Evolutionary conservation across 768 basidiomycete genomes (phyloP).

Genomic region (Collybia sp.): DNA sequence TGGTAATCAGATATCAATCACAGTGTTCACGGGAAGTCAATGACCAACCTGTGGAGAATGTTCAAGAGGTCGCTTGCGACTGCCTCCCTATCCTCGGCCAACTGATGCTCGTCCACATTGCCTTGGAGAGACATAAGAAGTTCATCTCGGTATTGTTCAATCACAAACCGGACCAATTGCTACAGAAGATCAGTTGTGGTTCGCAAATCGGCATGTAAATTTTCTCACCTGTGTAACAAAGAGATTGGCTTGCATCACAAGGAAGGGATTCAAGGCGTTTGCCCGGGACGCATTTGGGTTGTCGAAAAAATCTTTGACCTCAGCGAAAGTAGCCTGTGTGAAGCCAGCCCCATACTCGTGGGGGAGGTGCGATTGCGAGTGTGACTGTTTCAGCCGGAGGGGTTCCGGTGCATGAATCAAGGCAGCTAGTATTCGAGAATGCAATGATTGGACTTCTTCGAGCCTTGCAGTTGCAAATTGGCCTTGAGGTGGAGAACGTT

Average conservation of each 20-base stretch:
- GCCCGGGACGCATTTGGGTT: conserved; percentile 84
- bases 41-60: conserved; percentile 69
- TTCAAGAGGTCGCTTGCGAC: conserved; percentile 85
- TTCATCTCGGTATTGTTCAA: conserved; percentile 90
- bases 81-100: conserved; percentile 73
- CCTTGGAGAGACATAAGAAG: conserved; percentile 67
- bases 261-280: conserved; percentile 83
- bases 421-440: conserved; percentile 69
- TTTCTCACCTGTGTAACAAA: conserved; percentile 81
- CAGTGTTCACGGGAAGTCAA: not conserved
- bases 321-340: conserved; percentile 78
- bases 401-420: conserved; percentile 75
- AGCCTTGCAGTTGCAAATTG: conserved; percentile 81
- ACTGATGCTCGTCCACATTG: conserved; percentile 54
- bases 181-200: conserved; percentile 20
- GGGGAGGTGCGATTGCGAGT: conserved; percentile 42
- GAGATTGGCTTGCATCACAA: conserved; percentile 90
- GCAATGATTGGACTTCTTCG: conserved; percentile 80
- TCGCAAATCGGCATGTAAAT: not conserved
- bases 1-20: conserved; percentile 2
- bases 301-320: conserved; percentile 89
- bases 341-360: conserved; percentile 68
- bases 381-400: conserved; percentile 60
- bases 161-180: conserved; percentile 93
- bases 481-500: conserved; percentile 79